Base-by-base conservation (phyloP, 2,329 filamentous ascomycete genomes). In the Neospermospora avenae region DNA sequence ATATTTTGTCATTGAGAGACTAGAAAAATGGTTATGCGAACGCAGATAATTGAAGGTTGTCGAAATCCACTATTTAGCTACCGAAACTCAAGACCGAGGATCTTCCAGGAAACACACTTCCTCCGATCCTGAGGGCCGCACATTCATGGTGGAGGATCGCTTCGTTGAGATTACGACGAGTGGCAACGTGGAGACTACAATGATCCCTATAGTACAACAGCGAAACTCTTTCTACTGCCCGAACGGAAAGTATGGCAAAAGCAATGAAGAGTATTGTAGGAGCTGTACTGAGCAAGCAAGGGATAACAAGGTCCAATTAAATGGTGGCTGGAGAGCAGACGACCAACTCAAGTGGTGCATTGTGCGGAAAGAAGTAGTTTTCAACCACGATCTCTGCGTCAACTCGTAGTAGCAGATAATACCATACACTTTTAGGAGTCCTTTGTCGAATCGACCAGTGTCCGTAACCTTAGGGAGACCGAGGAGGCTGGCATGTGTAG, bases 1-100 rank as follows among this genome's bases (percentile, higher is more conserved):
- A 31, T 48, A 48, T 10, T 48, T 48, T 14, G 45, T 18, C 4
- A 48, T 48, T 31, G 14, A 31, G 28, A 48, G 45, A 31, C 45
- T 48, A 48, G 45, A 48, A 18, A 48, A 31, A 48, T 48, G 24
- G 45, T 18, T 48, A 31, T 31, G 6, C 25, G 45, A 48, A 48
- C 24, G 45, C 14, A 48, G 28, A 48, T 48, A 48, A 31, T 48
- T 31, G 6, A 25, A 48, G 25, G 45, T 48, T 48, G 10, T 48
- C 45, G 14, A 48, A 31, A 34, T 34, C 45, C 14, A 48, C 28
- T 48, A 48, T 48, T 8, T 48, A 54, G 51, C 14, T 62, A 67
- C 64, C 57, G 60, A 24, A 65, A 65, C 54, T 62, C 63, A 14
- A 62, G 44, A 46, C 44, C 44, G 44, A 46, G 44, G 14, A 14